phyloP scores from a whole-genome alignment of 371 early-diverging fungal species.

The Syncephalastrum racemosum region DNA sequence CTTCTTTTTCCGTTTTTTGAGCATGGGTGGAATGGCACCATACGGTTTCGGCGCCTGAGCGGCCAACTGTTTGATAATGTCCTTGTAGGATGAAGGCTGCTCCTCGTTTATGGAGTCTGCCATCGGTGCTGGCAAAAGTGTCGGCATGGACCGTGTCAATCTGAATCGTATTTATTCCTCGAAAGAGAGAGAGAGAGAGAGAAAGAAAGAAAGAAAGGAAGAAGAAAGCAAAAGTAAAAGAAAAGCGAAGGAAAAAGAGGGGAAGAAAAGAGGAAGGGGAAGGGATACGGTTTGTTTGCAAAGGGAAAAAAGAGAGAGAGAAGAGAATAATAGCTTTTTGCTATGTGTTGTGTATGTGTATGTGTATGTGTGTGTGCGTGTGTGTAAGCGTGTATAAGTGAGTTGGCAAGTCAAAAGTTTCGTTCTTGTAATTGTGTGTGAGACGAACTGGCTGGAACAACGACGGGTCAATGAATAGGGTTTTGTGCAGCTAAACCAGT shows the following conservation, averaged over 20 bases:
- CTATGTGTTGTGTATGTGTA: too few species aligned
- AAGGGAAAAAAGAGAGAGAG: too few species aligned
- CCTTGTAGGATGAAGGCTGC: slow-evolving; percentile 47
- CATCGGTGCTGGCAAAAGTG: slow-evolving; percentile 27
- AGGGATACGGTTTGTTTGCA: too few species aligned
- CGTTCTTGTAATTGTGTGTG: not conserved
- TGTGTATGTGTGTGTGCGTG: too few species aligned
- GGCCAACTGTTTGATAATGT: slow-evolving; percentile 46
- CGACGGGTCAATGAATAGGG: slow-evolving; percentile 31
- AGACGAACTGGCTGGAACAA: slow-evolving; percentile 7
- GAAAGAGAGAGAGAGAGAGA: slow-evolving; percentile 5
- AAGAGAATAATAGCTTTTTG: too few species aligned
- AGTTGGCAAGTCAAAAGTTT: too few species aligned
- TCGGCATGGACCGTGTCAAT: slow-evolving; percentile 21
- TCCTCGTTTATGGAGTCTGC: slow-evolving; percentile 23
- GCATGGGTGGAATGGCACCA: slow-evolving; percentile 52
- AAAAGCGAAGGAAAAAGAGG: slow-evolving; percentile 13
- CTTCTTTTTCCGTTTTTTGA: slow-evolving; percentile 32
- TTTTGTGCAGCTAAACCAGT: slow-evolving; percentile 11
- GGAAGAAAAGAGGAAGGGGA: slow-evolving; percentile 9
- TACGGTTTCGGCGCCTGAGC: slow-evolving; percentile 55
- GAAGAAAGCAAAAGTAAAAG: slow-evolving; percentile 2
- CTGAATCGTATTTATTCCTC: not conserved
- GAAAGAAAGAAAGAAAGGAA: slow-evolving; percentile 8
- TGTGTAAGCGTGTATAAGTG: too few species aligned